Evolutionary conservation across 805 yeast species (phyloP).

Genomic region (Metschnikowia dekortorum): DNA sequence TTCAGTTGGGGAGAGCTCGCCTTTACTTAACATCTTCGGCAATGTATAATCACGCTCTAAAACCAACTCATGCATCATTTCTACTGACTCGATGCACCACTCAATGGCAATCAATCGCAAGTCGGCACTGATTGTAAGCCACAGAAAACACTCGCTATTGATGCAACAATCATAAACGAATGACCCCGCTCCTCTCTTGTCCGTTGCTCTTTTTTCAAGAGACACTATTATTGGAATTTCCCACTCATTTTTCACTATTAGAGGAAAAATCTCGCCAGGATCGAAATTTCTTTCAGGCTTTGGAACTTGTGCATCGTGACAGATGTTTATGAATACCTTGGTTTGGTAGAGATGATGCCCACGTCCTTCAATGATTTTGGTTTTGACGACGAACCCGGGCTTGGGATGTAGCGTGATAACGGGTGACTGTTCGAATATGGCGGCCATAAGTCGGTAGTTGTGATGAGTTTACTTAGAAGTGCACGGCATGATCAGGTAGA

Average conservation of each 20-base stretch:
- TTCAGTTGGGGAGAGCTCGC: slow-evolving; percentile 46
- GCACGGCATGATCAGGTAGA: not conserved
- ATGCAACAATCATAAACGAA: slow-evolving; percentile 78
- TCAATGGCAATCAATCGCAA: slow-evolving; percentile 66
- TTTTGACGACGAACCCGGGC: slow-evolving; percentile 73
- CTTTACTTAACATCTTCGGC: slow-evolving; percentile 75
- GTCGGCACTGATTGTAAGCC: slow-evolving; percentile 57
- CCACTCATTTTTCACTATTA: slow-evolving; percentile 72
- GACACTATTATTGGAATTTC: slow-evolving; percentile 79
- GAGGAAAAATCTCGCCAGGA: slow-evolving; percentile 55
- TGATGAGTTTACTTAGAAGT: not conserved
- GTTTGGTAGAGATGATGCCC: slow-evolving; percentile 33
- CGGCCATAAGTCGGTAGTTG: slow-evolving; percentile 10
- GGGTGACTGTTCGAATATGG: slow-evolving; percentile 12
- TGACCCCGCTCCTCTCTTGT: slow-evolving; percentile 65
- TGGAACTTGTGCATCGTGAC: slow-evolving; percentile 65
- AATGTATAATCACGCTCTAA: slow-evolving; percentile 60
- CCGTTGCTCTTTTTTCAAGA: slow-evolving; percentile 49
- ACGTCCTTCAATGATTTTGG: slow-evolving; percentile 42
- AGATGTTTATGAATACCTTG: slow-evolving; percentile 76
- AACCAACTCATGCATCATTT: slow-evolving; percentile 42
- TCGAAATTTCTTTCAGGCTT: slow-evolving; percentile 51
- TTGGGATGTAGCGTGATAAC: slow-evolving; percentile 39
- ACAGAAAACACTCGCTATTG: slow-evolving; percentile 55
- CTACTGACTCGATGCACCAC: slow-evolving; percentile 82